Conservation (phyloP, 192 early-diverging fungal species). For the Podila minutissima region DNA sequence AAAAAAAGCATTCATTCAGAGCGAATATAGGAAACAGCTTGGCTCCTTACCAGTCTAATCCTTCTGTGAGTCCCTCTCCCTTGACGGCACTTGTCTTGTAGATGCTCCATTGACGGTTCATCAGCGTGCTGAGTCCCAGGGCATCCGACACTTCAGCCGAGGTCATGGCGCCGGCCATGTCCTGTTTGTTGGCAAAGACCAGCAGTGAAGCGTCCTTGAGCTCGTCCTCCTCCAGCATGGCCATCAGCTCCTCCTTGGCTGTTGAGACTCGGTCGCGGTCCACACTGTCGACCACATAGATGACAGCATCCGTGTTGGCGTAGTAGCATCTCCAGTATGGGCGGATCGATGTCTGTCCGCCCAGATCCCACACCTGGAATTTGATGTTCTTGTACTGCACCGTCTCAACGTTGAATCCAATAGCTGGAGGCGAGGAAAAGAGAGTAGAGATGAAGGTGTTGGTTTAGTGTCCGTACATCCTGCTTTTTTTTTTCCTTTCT, state of each 20-base stretch:
- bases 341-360: conserved; percentile 88
- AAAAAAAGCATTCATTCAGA: background rate
- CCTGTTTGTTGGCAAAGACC: conserved; percentile 99
- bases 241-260: conserved; percentile 88
- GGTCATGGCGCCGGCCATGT: conserved; percentile 93
- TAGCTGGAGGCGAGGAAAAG: conserved; percentile 51
- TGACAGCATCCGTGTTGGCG: conserved; percentile 98
- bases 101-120: conserved; percentile 94
- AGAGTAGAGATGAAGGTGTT: background rate
- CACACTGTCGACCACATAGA: conserved; percentile 96
- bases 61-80: conserved; percentile 93
- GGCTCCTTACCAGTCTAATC: conserved; percentile 88
- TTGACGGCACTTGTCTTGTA: conserved; percentile 94
- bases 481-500: background rate
- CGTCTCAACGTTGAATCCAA: conserved; percentile 92
- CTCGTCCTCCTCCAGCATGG: conserved; percentile 97
- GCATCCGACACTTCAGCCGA: conserved; percentile 89
- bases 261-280: conserved; percentile 91
- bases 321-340: conserved; percentile 99
- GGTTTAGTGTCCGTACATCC: background rate
- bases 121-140: conserved; percentile 83
- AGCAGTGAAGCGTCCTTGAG: conserved; percentile 87
- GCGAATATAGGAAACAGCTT: background rate
- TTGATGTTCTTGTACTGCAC: conserved; percentile 98
- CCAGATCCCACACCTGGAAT: conserved; percentile 98